Base-by-base conservation (phyloP, 148 eudicot genomes). In the Spergularia bocconei region DNA sequence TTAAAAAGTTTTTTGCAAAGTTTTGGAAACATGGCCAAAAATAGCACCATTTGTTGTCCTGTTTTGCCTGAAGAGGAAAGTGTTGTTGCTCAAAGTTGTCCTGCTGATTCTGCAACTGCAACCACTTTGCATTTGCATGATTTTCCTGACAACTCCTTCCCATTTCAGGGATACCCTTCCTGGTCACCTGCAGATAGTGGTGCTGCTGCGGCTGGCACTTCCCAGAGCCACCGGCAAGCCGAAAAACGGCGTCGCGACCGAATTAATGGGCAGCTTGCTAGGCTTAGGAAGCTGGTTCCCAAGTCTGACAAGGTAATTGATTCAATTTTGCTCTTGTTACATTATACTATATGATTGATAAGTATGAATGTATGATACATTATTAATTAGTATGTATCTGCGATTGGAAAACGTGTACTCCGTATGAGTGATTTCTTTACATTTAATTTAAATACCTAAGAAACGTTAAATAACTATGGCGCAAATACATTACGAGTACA, bases 181-280 rank as follows among this genome's bases (percentile, higher is more conserved):
- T 82, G 44, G 72, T 74, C 47, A 23, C 73, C 63, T 33, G 90
- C 84, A 36, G 83, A 79, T 23, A 76, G 25, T 20, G 52, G 48
- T 21, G 75, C 78, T 53, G 78, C 78, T 20, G 70, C 36, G 36
- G 36, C 80, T 15, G 55, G 66, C 56, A 82, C 86, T 58, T 84
- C 91, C 39, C 83, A 87, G 69, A 95, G 90, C 86, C 99, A 95
- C 81, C 83, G 97, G 69, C 91, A 89, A 74, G 99, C 99, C 1
- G 99, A 95, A 87, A 95, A 95, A 81, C 81, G 97, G 7, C 93
- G 99, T 19, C 80, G 99, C 57, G 97, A 90, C 66, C 80, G 99
- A 77, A 95, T 95, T 36, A 95, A 92, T 80, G 84, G 87, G 4
- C 99, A 92, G 82, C 99, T 95, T 78, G 71, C 94, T 1, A 87